phyloP scores from a whole-genome alignment of 1,284 basidiomycete genomes.

The Cutaneotrichosporon sp. region DNA sequence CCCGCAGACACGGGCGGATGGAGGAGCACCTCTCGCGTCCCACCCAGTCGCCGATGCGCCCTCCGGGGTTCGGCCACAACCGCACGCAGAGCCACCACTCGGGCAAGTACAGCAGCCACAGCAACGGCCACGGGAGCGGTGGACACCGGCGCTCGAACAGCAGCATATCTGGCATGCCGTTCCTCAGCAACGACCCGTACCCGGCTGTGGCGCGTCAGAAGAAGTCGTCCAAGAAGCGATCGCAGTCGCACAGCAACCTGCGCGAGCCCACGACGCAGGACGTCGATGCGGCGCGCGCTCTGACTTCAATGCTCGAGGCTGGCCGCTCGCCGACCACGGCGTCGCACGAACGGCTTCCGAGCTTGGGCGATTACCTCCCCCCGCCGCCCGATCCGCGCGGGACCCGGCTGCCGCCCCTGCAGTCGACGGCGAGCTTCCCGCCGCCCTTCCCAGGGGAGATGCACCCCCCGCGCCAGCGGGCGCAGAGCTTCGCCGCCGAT shows the following conservation, averaged over 20 bases:
- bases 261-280: constrained; percentile 42
- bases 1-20: constrained; percentile 17
- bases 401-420: constrained; percentile 16
- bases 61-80: not conserved
- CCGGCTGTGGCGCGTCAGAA: constrained; percentile 22
- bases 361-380: constrained; percentile 5
- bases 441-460: constrained; percentile 18
- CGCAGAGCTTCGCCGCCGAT: constrained; percentile 22
- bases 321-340: constrained; percentile 19
- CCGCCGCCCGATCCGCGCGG: not conserved
- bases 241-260: constrained; percentile 43
- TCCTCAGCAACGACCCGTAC: constrained; percentile 25
- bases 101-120: constrained; percentile 3
- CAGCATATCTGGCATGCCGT: constrained; percentile 17
- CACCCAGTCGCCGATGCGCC: constrained; percentile 15
- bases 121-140: constrained; percentile 4
- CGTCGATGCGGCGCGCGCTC: constrained; percentile 49
- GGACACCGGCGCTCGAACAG: constrained; percentile 23
- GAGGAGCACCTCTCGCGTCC: constrained; percentile 23
- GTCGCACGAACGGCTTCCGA: constrained; percentile 6
- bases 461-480: constrained; percentile 20
- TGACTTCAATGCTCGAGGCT: constrained; percentile 46
- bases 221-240: constrained; percentile 39
- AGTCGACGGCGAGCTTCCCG: constrained; percentile 4
- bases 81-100: not conserved